Base-by-base conservation (phyloP, 345 rosid species). In the Corchorus capsularis region DNA sequence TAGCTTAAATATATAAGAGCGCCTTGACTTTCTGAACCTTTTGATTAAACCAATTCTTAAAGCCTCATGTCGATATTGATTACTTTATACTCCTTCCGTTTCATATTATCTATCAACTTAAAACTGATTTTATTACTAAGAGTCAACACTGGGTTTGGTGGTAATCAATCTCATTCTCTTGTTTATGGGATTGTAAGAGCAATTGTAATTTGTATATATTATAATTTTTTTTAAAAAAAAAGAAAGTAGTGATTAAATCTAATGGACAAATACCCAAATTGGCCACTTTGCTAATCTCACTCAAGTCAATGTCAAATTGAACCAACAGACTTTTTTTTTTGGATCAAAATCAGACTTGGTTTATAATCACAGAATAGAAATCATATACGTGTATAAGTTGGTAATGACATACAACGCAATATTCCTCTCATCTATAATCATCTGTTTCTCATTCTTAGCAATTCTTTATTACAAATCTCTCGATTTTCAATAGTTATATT, bases 221-320 rank as follows among this genome's bases (percentile, higher is more conserved):
- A 27, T 1, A 27, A 27, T 27, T 27, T 27, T 27, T 27, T 4
- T 59, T 11, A 4, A 22, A 22, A 60, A 34, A 22, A 9, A 27
- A 13, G 17, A 53, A 53, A 6, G 20, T 13, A 27, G 39, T 22
- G 8, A 27, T 22, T 19, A 22, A 22, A 13, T 27, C 3, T 19
- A 20, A 8, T 14, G n/a, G 67, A 43, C 61, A 43, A 57, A 62
- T 19, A 35, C 54, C 63, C 32, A 22, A 65, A 65, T 39, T 54
- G 78, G 45, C 65, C 72, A 55, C 37, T 13, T 52, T 2, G 11
- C 43, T 2, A 19, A 55, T 16, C 6, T 67, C 73, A 45, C 63
- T 17, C 47, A 17, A 75, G 41, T 75, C 62, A 50, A 50, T 63
- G 50, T 19, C 69, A 61, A 73, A 22, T 8, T 47, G 1, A n/a